Percentiles rank a stretch among this genome's conserved stretches.
Evolutionary conservation across 768 basidiomycete species (phyloP).

Genomic region (Xerocomellus dryophilus): DNA sequence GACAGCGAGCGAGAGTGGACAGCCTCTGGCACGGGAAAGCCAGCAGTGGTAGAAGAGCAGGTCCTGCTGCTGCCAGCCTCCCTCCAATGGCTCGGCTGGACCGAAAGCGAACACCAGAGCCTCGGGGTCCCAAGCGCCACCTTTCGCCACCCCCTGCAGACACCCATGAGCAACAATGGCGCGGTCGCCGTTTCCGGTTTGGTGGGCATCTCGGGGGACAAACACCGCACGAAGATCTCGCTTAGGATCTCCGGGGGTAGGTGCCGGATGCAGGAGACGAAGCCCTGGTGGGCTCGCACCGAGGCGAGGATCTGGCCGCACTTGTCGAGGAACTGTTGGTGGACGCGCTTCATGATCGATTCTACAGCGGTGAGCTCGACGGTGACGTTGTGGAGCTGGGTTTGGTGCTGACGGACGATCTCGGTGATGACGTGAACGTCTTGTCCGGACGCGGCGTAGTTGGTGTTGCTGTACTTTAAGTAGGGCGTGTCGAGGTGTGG

Average conservation of each 20-base stretch:
- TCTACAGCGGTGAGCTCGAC: slow-evolving; percentile 12
- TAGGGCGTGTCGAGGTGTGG: no score
- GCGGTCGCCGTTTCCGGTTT: slow-evolving; percentile 26
- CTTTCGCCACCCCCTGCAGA: slow-evolving; percentile 44
- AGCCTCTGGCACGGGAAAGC: slow-evolving; percentile 19
- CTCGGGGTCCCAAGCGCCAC: slow-evolving; percentile 37
- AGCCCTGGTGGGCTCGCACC: slow-evolving; percentile 20
- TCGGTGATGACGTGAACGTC: slow-evolving; percentile 10
- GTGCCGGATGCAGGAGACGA: slow-evolving; percentile 29
- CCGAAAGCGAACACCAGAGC: slow-evolving; percentile 46
- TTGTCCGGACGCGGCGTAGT: neutral
- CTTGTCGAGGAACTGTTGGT: no score
- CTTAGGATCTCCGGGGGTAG: slow-evolving; percentile 46
- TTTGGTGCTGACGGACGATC: slow-evolving; percentile 14
- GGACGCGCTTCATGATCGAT: slow-evolving; percentile 13
- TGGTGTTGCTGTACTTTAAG: neutral
- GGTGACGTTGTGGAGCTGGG: slow-evolving; percentile 15
- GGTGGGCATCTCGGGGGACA: slow-evolving; percentile 22
- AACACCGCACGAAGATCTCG: slow-evolving; percentile 44
- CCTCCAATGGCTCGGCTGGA: slow-evolving; percentile 1
- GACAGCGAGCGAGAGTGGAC: slow-evolving; percentile 24
- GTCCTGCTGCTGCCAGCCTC: slow-evolving; percentile 12
- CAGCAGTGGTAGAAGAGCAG: slow-evolving; percentile 14
- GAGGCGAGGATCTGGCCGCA: slow-evolving; percentile 11
- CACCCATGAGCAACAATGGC: slow-evolving; percentile 39